Evolutionary conservation across 805 yeast genomes (phyloP).

Genomic region (Wickerhamomyces bisporus): DNA sequence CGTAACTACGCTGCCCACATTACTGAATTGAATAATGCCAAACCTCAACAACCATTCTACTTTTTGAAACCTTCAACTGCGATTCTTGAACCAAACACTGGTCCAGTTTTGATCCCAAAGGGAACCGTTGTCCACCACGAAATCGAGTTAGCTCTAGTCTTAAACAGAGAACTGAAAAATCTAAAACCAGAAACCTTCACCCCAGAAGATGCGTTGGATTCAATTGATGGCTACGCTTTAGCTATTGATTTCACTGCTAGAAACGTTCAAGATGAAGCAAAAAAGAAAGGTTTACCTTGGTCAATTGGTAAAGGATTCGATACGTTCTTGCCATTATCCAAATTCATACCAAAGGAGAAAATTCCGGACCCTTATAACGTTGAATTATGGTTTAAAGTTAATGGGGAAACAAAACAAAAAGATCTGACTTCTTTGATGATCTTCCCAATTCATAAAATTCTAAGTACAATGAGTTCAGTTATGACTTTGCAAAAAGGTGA

Average conservation of each 20-base stretch:
- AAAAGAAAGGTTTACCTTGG: slow-evolving; percentile 95
- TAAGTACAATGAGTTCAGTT: slow-evolving; percentile 75
- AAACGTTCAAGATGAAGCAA: slow-evolving; percentile 92
- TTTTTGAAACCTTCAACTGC: slow-evolving; percentile 87
- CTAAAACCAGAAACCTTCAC: slow-evolving; percentile 51
- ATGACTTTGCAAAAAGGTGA: slow-evolving; percentile 93
- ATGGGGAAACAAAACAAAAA: slow-evolving; percentile 64
- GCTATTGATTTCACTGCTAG: slow-evolving; percentile 95
- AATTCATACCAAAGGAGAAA: slow-evolving; percentile 56
- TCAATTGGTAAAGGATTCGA: slow-evolving; percentile 94
- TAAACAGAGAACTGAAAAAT: slow-evolving; percentile 60
- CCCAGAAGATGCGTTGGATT: slow-evolving; percentile 63
- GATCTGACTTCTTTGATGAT: slow-evolving; percentile 82
- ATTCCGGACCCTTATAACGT: slow-evolving; percentile 75
- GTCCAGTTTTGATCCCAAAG: slow-evolving; percentile 78
- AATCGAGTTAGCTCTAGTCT: slow-evolving; percentile 79
- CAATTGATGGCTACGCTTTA: slow-evolving; percentile 82
- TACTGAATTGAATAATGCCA: slow-evolving; percentile 75
- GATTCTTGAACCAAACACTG: slow-evolving; percentile 56
- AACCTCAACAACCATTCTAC: slow-evolving; percentile 86
- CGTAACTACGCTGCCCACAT: slow-evolving; percentile 97
- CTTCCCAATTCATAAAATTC: slow-evolving; percentile 76
- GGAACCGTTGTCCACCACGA: slow-evolving; percentile 87
- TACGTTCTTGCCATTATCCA: slow-evolving; percentile 86
- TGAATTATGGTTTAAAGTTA: slow-evolving; percentile 56